Evolutionary conservation across 345 rosid species (phyloP), one percentile per base, ranked within the genome.

Genomic region (Dipteronia sinensis): DNA sequence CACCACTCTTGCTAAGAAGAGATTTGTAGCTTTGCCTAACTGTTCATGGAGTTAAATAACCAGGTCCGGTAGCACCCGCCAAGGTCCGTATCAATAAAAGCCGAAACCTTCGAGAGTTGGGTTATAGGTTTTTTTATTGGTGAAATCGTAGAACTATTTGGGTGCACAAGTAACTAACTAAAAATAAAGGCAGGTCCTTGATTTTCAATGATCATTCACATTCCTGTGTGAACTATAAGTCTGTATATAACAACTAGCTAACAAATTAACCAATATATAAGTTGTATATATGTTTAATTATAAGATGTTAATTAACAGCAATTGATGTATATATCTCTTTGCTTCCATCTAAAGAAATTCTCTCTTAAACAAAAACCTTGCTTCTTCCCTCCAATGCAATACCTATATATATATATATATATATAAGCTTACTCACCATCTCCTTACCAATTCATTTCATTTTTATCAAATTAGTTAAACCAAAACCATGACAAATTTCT

Each of bases 281-380:
- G 31, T 4, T 29, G 31, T 29, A 29, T 29, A 29, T 29, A 29
- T 29, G 31, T 29, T 29, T 29, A 29, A 2, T 29, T 29, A 1
- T 27, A 27, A 27, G 34, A 63, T 59, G 56, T 19, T 31, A 27
- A 34, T 29, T 29, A 29, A 17, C 69, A 65, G 12, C 53, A n/a
- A n/a, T 40, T 75, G 29, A 72, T 29, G 31, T 29, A 29, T 29
- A 29, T 19, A 29, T 80, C 71, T 69, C 78, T 70, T 87, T 88
- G 85, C 90, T 88, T 88, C 79, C 68, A 9, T n/a, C 59, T 6
- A 29, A 85, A 81, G 90, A 68, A 82, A 82, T 86, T 82, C 86
- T 81, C 77, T 71, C 79, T 83, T 81, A 20, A 67, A 69, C 75
- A 13, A 67, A 74, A 74, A 73, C 70, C 34, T 81, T 76, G 25